Evolutionary conservation across 2,329 filamentous ascomycete species (phyloP), one percentile per base, ranked within the genome.

Genomic region (Chrysoporthe deuterocubensis): DNA sequence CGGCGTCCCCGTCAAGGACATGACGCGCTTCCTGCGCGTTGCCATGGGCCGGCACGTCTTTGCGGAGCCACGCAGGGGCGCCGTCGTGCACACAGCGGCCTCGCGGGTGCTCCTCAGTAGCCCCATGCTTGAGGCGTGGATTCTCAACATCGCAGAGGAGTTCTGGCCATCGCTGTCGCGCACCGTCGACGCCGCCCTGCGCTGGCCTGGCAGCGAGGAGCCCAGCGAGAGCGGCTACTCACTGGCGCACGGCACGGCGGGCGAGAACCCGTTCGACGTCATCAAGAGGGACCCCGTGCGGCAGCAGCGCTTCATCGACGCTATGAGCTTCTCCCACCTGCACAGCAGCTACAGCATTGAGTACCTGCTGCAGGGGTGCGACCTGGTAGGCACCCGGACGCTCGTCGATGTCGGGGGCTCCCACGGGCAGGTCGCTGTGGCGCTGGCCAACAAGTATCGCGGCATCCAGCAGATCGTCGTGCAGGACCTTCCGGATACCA

Each of bases 331-430:
- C 34, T 54, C 52, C 32, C 46, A 63, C 11, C 18, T 21, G 1
- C 32, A 54, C 46, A 37, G 32, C 16, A 50, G 48, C 34, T 63
- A 9, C 3, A 48, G 52, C 16, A 48, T 50, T 0, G 32, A 34
- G 18, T 37, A 48, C 9, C 46, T 50, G 7, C 48, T 63, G 7
- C 46, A 56, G 9, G 26, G 16, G 3, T 63, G 9, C 14, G 61
- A 63, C 34, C 43, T 48, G 48, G 37, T 18, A 7, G 61, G 9
- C 18, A 9, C 37, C n/a, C 46, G 4, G 11, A 63, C 40, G 48
- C 26, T 63, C n/a, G 61, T 56, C 34, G 61, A 63, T 40, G 61
- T 63, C 2, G 61, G 61, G 2, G 61, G 61, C 18, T 32, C 21
- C 1, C 18, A 54, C 11, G 61, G 48, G 4, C n/a, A 16, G 5